Evolutionary conservation across 495 filamentous ascomycete genomes (phyloP).

Genomic region (Jackrogersella multiformis): DNA sequence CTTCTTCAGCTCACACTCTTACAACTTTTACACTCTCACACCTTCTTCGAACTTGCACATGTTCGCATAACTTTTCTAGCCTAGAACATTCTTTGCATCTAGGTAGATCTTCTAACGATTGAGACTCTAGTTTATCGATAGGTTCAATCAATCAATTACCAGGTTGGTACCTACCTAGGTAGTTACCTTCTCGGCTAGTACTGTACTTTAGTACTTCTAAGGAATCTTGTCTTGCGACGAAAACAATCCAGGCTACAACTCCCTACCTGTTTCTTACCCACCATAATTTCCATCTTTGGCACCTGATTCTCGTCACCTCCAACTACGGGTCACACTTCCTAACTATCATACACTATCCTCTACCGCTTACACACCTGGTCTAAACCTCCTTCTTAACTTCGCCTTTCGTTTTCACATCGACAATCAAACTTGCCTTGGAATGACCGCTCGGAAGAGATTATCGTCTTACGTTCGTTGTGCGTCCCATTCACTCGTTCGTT

Average conservation of each 20-base stretch:
- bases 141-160: not conserved
- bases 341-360: not conserved
- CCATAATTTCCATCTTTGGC: constrained; percentile 1
- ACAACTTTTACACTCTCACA: constrained; percentile 6
- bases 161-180: not conserved
- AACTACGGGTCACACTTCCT: not conserved
- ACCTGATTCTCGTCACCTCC: not conserved
- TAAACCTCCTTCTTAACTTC: not conserved
- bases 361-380: not conserved
- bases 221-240: constrained; percentile 2
- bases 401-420: not conserved
- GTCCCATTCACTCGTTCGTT: constrained; percentile 1
- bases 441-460: constrained; percentile 7
- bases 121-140: constrained; percentile 1
- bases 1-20: not conserved
- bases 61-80: not conserved
- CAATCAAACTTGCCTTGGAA: constrained; percentile 9
- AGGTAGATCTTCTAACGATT: not conserved
- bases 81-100: not conserved
- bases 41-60: not conserved
- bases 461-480: constrained; percentile 1
- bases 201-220: not conserved
- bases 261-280: constrained; percentile 4
- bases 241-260: constrained; percentile 5
- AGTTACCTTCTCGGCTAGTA: not conserved